Evolutionary conservation across 2,329 filamentous ascomycete genomes (phyloP), one percentile per base, ranked within the genome.

Genomic region (Keithomyces neogunnii): DNA sequence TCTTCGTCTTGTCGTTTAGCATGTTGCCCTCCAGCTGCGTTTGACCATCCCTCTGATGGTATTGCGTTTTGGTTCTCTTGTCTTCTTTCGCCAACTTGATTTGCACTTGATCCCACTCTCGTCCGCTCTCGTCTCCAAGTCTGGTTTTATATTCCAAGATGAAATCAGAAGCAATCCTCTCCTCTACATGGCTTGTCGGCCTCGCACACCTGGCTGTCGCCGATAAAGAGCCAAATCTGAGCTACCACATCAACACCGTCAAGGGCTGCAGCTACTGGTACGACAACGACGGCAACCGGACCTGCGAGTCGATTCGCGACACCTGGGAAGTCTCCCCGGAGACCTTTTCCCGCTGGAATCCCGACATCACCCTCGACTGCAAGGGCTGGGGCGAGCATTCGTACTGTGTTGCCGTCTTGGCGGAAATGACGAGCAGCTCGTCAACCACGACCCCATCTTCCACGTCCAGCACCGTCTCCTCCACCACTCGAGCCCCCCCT

Each of bases 261-360:
- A 47, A 47, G n/a, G n/a, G 32, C 45, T 47, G 45, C 45, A 38
- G 32, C 32, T 36, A 28, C 32, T 47, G 45, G 45, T 47, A 47
- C 32, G 45, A 47, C 28, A 47, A 47, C 30, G 31, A 19, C 26
- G 45, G 45, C 32, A 38, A 47, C 7, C 9, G 32, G 32, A 47
- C 32, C 13, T 47, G 45, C 45, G 45, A 47, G 32, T 36, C 32
- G 5, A 38, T 47, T 29, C 32, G 45, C 9, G 13, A 47, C 3
- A 6, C n/a, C 4, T 47, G 32, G 32, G 13, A 33, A 5, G 19
- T 47, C 13, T 29, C 45, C 9, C 19, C 45, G 19, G 45, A 47
- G 45, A 38, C 19, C 5, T 47, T 47, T 33, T 38, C 45, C 28
- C 45, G 32, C 32, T 47, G 45, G 45, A 47, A 47, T 13, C 45